Conservation (phyloP, 345 rosid genomes). For the Pugionium dolabratum region DNA sequence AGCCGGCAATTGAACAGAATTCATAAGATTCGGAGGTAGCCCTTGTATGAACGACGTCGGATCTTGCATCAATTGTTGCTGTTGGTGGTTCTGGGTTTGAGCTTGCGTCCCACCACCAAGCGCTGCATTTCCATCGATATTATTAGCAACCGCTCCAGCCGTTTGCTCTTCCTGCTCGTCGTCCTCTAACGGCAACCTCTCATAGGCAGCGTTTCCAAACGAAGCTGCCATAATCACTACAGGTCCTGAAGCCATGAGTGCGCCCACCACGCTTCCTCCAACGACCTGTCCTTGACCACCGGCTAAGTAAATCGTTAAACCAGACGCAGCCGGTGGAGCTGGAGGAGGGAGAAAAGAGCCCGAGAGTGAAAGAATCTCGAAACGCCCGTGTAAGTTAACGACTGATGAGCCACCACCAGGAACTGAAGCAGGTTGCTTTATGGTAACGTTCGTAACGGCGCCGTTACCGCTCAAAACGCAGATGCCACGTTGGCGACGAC, state of each 20-base stretch:
- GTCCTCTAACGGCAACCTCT: conserved; percentile 81
- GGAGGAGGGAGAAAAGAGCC: conserved; percentile 96
- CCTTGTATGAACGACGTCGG: conserved; percentile 70
- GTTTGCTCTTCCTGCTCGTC: conserved; percentile 52
- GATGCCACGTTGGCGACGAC: conserved; percentile 80
- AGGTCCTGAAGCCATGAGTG: conserved; percentile 81
- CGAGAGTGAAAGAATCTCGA: conserved; percentile 84
- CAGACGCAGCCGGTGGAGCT: conserved; percentile 88
- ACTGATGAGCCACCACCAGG: conserved; percentile 57
- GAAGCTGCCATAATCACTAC: conserved; percentile 96
- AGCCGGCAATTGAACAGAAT: conserved; percentile 59
- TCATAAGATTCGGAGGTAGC: conserved; percentile 71
- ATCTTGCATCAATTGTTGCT: conserved; percentile 53
- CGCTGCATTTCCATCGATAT: conserved; percentile 44
- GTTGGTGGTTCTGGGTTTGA: conserved; percentile 51
- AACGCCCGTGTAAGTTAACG: conserved; percentile 82
- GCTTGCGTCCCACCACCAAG: conserved; percentile 42
- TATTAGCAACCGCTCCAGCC: conserved; percentile 29
- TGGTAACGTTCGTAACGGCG: conserved; percentile 77
- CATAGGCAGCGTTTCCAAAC: conserved; percentile 98
- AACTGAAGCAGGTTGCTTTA: conserved; percentile 70
- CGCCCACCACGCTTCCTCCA: conserved; percentile 88
- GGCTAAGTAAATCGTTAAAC: conserved; percentile 79
- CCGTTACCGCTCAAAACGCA: conserved; percentile 90
- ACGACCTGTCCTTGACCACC: conserved; percentile 98